These are phyloP conservation scores for Kokia cookei DNA, from an alignment of 441 rosid species.

Conservation along the genomic window DNA sequence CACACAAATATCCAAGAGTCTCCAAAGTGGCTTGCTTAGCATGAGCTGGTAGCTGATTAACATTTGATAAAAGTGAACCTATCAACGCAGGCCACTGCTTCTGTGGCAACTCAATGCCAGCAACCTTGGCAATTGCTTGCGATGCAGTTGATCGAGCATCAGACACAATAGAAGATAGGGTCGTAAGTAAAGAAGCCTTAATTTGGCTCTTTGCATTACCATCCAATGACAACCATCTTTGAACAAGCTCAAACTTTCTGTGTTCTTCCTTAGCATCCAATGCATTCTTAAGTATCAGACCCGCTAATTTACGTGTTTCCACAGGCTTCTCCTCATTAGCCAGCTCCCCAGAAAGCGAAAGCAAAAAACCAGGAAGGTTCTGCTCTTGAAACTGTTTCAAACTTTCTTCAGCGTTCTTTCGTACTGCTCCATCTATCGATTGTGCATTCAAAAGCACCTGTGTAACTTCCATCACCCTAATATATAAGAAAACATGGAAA, in stretches of 20 bases:
- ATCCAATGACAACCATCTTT: slow-evolving; percentile 55
- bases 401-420: slow-evolving; percentile 48
- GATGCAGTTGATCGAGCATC: slow-evolving; percentile 68
- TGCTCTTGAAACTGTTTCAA: slow-evolving; percentile 45
- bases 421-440: slow-evolving; percentile 49
- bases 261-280: slow-evolving; percentile 71
- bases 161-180: slow-evolving; percentile 48
- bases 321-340: slow-evolving; percentile 65
- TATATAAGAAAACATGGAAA: slow-evolving; percentile 15
- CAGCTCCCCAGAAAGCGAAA: slow-evolving; percentile 58
- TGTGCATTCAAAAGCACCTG: slow-evolving; percentile 65
- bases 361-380: slow-evolving; percentile 54
- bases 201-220: slow-evolving; percentile 46
- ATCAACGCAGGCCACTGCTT: slow-evolving; percentile 76
- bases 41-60: slow-evolving; percentile 57
- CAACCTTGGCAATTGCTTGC: slow-evolving; percentile 66
- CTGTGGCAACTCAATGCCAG: slow-evolving; percentile 68
- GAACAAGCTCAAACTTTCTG: slow-evolving; percentile 60
- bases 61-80: slow-evolving; percentile 46
- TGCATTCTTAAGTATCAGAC: slow-evolving; percentile 60
- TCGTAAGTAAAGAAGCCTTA: slow-evolving; percentile 44
- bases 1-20: slow-evolving; percentile 71
- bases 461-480: slow-evolving; percentile 40
- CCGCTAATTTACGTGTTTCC: slow-evolving; percentile 65
- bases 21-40: slow-evolving; percentile 69